A percentile compares a stretch with the other conserved stretches of the same genome.
Conservation (phyloP, 2,329 filamentous ascomycete genomes). For the Ceratocystiopsis brevicomis region DNA sequence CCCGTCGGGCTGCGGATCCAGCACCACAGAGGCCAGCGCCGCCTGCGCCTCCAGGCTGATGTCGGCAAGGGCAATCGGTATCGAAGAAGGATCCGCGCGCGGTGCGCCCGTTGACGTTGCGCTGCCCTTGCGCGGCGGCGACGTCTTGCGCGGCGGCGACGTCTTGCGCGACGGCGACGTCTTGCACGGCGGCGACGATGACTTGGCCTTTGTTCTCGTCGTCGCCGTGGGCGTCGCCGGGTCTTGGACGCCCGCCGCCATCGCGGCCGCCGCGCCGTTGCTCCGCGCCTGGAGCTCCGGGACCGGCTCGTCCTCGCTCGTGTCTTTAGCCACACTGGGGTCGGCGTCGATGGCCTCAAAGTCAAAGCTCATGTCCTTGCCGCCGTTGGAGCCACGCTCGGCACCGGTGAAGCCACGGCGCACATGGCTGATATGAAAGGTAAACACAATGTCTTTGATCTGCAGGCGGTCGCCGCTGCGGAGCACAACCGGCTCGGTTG, state of each 20-base stretch:
- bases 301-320: constrained; percentile 28
- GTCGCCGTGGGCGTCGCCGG: constrained; percentile 9
- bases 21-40: too few species aligned
- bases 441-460: constrained; percentile 51
- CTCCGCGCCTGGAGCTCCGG: constrained; percentile 3
- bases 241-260: not conserved
- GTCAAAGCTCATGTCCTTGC: constrained; percentile 55
- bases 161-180: too few species aligned
- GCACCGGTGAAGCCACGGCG: constrained; percentile 36
- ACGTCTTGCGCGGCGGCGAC: too few species aligned
- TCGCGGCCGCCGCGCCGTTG: not conserved
- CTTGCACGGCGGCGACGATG: not conserved
- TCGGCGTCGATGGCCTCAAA: constrained; percentile 46
- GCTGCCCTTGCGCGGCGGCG: not conserved
- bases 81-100: too few species aligned
- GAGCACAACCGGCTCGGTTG: constrained; percentile 35
- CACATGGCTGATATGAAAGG: constrained; percentile 50
- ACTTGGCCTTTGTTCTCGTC: constrained; percentile 8
- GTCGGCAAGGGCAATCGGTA: too few species aligned
- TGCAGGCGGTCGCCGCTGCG: constrained; percentile 48
- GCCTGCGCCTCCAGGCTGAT: too few species aligned
- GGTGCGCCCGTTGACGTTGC: constrained; percentile 1
- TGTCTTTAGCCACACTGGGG: constrained; percentile 24
- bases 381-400: constrained; percentile 35
- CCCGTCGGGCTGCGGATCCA: too few species aligned